Evolutionary conservation across 2,329 filamentous ascomycete species (phyloP), one percentile per base, ranked within the genome.

Genomic region (Monosporascus cannonballus): DNA sequence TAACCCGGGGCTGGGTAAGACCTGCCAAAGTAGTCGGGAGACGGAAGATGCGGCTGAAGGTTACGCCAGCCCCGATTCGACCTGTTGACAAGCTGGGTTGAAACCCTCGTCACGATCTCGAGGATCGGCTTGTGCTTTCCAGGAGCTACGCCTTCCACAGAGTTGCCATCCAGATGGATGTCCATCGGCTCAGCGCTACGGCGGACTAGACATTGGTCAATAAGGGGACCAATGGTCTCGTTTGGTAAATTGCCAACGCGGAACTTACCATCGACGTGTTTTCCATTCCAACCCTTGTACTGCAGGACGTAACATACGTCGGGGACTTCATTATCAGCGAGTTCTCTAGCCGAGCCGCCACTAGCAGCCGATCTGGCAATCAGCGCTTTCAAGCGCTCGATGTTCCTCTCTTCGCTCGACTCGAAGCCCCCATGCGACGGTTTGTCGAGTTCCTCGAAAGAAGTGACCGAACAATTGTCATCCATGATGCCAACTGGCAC

Each of bases 81-180:
- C 27, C 46, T 65, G 56, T 50, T 52, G 1, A 59, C 46, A 17
- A 60, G 15, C 2, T 54, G 51, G 14, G 59, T 61, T 41, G 67
- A 68, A 37, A 76, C 65, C 20, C 66, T 67, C 8, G 73, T 75
- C 25, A 74, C 54, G 49, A 76, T 73, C 57, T 76, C 73, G n/a
- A 76, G 61, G 14, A 76, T 63, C 1, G 73, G 69, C 51, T 67
- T 66, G 49, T 64, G 50, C 11, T 59, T 60, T 4, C 44, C 50
- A 20, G 53, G 36, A 11, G 39, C n/a, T 15, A 46, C 6, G 15
- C 57, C 50, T 11, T 63, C 54, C 1, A 61, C 62, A n/a, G 61
- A 57, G 27, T 61, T 54, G 3, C 63, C 61, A 37, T 65, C 63
- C 5, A 66, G 61, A 3, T 71, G 58, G 18, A 70, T 56, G 22